Conservation (phyloP, 352 stramenopile genomes). For the Globisporangium megalacanthum region DNA sequence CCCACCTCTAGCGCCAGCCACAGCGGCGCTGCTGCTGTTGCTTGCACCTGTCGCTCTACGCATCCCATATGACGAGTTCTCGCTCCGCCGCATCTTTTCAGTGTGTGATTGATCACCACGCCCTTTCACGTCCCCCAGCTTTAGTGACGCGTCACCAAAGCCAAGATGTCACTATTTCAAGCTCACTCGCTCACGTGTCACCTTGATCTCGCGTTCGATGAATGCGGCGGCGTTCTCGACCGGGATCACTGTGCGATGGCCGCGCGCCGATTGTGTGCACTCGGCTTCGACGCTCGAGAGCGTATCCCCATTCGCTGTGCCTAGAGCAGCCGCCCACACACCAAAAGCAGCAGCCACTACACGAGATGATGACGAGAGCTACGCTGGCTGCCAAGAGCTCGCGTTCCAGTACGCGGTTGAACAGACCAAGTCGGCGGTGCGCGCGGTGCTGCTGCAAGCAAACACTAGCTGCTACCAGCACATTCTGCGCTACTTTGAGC, state of each 20-base stretch:
- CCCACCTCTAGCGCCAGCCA: not conserved
- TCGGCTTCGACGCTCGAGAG: not conserved
- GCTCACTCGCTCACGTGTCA: no score
- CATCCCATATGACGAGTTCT: constrained; percentile 1
- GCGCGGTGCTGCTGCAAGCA: constrained; percentile 50
- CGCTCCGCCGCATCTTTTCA: constrained; percentile 7
- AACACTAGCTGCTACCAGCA: constrained; percentile 70
- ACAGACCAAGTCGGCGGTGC: constrained; percentile 40
- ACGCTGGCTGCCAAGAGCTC: constrained; percentile 49
- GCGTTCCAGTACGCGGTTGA: constrained; percentile 64
- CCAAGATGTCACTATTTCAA: no score
- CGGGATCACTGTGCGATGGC: constrained; percentile 47
- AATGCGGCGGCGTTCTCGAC: constrained; percentile 44
- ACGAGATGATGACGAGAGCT: constrained; percentile 27
- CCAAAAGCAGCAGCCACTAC: not conserved
- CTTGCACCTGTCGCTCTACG: not conserved
- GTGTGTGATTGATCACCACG: not conserved
- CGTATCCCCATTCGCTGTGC: constrained; percentile 2
- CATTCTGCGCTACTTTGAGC: constrained; percentile 54
- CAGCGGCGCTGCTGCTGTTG: constrained; percentile 4
- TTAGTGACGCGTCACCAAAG: constrained; percentile 12
- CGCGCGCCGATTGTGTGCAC: constrained; percentile 7
- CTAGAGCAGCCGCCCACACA: not conserved
- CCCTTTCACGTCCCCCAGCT: not conserved
- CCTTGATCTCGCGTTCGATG: constrained; percentile 17